phyloP scores from a whole-genome alignment of 116 monocot genomes.

The Dioscorea cayenensis region DNA sequence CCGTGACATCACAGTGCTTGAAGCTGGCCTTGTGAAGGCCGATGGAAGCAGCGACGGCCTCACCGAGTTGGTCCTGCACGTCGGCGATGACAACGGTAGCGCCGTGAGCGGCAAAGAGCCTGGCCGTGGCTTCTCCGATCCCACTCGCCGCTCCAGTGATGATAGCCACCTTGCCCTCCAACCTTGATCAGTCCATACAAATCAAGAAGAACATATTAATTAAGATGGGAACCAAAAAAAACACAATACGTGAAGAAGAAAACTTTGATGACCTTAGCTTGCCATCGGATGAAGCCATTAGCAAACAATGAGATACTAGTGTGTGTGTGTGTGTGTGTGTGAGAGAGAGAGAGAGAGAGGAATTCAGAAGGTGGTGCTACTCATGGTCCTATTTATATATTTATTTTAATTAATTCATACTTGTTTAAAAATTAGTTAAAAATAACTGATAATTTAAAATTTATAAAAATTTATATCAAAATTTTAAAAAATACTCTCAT shows the following conservation, averaged over 20 bases:
- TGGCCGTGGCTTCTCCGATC: conserved; percentile 14
- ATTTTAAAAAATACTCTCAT: too few relatives aligned
- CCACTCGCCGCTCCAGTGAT: conserved; percentile 21
- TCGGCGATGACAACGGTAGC: conserved; percentile 18
- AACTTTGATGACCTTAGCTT: neutral
- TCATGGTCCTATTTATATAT: too few relatives aligned
- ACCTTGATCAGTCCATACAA: neutral
- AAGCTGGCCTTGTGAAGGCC: neutral
- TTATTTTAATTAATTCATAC: too few relatives aligned
- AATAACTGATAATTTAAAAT: too few relatives aligned
- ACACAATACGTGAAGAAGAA: neutral
- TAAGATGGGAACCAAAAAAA: neutral
- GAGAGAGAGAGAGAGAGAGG: too few relatives aligned
- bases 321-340: too few relatives aligned
- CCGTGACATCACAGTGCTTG: conserved; percentile 14
- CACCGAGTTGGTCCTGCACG: conserved; percentile 8
- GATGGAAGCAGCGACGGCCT: conserved; percentile 1
- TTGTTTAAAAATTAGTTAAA: neutral
- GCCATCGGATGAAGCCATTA: neutral
- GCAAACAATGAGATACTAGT: neutral
- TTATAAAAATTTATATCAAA: too few relatives aligned
- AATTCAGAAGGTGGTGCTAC: too few relatives aligned
- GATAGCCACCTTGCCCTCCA: conserved; percentile 24
- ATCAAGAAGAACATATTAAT: too few relatives aligned
- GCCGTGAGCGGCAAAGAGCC: conserved; percentile 12